Base-by-base conservation (phyloP, 805 yeast genomes). In the Hanseniaspora clermontiae region DNA sequence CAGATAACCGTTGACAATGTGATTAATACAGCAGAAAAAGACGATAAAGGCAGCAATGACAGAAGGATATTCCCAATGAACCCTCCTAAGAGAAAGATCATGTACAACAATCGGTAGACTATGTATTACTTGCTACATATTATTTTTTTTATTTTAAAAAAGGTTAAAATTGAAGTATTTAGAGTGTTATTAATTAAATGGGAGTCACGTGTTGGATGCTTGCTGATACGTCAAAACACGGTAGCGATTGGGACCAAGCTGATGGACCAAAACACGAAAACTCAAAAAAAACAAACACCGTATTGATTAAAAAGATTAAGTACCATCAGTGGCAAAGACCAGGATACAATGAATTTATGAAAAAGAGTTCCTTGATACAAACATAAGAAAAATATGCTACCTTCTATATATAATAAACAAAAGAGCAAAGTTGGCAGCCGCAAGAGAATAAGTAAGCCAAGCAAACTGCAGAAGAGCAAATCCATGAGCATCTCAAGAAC, bases 51-150 rank as follows among this genome's bases (percentile, higher is more conserved):
- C 6, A 43, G n/a, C 6, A 24, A 17, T 19, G 31, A 38, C 24
- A 36, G 32, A 43, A 29, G 50, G 8, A 6, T 52, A 2, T 53
- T 53, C 29, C 57, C 57, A 14, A 53, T 53, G 57, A 47, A 53
- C 29, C 57, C 57, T 11, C 57, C 57, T 11, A 53, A 53, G 19
- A 19, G 51, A 31, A 53, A 31, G 27, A n/a, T 36, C 14, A 29
- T 31, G 19, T 50, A 7, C 11, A 37, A 50, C 27, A 24, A 24
- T 24, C 27, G 27, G 5, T 24, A 24, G 27, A 4, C 5, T 24
- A 24, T 24, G 27, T 24, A 24, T 24, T 24, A 24, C 27, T 24
- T 24, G 27, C 27, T 24, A 24, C 27, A 24, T 24, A 24, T 34
- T 34, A 34, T 4, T 12, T 2, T 9, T 38, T 38, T 38, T 38